A percentile compares a stretch with the other conserved stretches of the same genome.
phyloP scores from a whole-genome alignment of 306 rosid genomes.

The Dryas drummondii region DNA sequence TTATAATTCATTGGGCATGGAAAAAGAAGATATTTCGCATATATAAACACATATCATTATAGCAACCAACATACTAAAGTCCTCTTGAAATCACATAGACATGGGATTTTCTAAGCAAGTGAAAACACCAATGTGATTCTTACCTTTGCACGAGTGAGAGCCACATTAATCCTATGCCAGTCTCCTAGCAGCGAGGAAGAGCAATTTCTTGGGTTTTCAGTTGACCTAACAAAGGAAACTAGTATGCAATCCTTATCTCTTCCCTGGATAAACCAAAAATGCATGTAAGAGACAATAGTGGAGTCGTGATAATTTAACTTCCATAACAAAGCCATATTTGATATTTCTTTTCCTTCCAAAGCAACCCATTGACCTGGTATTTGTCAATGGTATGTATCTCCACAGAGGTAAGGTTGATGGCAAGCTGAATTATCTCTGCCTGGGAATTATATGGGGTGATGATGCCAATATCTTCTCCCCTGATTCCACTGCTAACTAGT shows the following conservation, averaged over 20 bases:
- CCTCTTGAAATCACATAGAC: not conserved
- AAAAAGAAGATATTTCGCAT: not conserved
- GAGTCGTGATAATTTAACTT: constrained; percentile 1
- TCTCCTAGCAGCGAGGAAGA: constrained; percentile 83
- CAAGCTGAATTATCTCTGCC: constrained; percentile 67
- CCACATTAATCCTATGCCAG: constrained; percentile 96
- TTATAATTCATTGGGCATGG: not conserved
- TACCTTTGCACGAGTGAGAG: constrained; percentile 94
- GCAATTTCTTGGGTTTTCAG: constrained; percentile 65
- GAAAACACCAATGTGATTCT: not conserved
- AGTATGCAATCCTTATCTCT: constrained; percentile 94
- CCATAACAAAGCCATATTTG: not conserved
- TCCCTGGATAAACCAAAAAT: constrained; percentile 51
- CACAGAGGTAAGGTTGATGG: constrained; percentile 52
- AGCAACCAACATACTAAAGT: not conserved
- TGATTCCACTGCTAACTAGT: constrained; percentile 67
- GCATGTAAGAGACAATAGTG: not conserved
- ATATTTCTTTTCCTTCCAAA: not conserved
- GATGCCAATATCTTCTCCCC: constrained; percentile 68
- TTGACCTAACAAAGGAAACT: constrained; percentile 84
- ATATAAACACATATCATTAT: no score
- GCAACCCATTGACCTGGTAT: constrained; percentile 58
- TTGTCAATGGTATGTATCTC: constrained; percentile 97
- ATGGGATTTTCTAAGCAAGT: not conserved
- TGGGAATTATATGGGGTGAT: constrained; percentile 97